Percentiles rank a stretch among this genome's conserved stretches.
phyloP scores from a whole-genome alignment of 306 rosid species.

The Prunus davidiana region DNA sequence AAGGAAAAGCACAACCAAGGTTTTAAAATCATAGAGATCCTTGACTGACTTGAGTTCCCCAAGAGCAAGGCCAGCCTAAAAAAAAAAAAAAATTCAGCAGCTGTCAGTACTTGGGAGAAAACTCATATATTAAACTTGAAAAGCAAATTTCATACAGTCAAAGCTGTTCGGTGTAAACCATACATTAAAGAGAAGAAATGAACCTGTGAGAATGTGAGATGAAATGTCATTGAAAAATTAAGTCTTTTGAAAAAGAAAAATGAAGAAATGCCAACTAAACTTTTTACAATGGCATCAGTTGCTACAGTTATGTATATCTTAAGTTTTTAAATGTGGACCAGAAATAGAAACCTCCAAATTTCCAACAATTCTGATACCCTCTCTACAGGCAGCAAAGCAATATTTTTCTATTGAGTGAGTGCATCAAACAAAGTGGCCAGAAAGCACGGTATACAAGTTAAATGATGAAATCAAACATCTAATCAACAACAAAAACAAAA shows the following conservation, averaged over 20 bases:
- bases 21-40: constrained; percentile 87
- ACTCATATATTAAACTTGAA: background rate
- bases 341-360: too few species aligned
- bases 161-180: background rate
- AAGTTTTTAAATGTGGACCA: background rate
- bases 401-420: background rate
- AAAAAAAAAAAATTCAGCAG: constrained; percentile 28
- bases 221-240: background rate
- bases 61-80: constrained; percentile 97
- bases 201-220: background rate
- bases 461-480: background rate
- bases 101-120: background rate
- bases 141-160: background rate
- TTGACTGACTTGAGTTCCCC: constrained; percentile 96
- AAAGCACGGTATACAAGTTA: background rate
- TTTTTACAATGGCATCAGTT: background rate
- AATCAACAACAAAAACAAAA: background rate
- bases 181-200: background rate
- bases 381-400: background rate
- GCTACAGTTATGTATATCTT: background rate
- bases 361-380: background rate
- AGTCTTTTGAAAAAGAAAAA: background rate
- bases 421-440: background rate
- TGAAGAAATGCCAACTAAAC: background rate
- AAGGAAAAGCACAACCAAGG: constrained; percentile 81